phyloP scores from a whole-genome alignment of 2,329 filamentous ascomycete genomes.

The Madurella mycetomatis region DNA sequence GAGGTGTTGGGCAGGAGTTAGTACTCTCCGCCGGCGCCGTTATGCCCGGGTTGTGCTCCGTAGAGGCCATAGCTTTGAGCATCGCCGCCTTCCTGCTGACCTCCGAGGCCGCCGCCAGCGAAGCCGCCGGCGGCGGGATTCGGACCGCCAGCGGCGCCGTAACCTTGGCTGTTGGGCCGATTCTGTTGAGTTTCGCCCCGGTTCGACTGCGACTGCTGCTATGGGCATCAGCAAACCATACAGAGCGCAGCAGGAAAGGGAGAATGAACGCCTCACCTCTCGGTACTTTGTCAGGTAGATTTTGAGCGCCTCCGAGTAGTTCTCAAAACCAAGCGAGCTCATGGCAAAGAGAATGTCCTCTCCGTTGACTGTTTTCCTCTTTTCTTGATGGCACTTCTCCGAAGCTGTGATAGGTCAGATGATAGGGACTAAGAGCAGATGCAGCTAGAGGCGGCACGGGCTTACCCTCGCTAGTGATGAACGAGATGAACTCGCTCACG shows the following conservation, averaged over 20 bases:
- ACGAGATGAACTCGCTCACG: slow-evolving; percentile 99
- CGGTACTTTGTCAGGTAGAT: slow-evolving; percentile 97
- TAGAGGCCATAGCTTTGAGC: slow-evolving; percentile 47
- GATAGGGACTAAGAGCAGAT: slow-evolving; percentile 9
- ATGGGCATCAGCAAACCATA: slow-evolving; percentile 31
- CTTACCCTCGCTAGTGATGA: slow-evolving; percentile 98
- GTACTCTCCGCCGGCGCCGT: slow-evolving; percentile 50
- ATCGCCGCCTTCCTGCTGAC: slow-evolving; percentile 38
- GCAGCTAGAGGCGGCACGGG: slow-evolving; percentile 19
- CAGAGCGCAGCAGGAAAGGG: background rate
- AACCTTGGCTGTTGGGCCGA: slow-evolving; percentile 51
- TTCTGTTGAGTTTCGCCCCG: slow-evolving; percentile 53
- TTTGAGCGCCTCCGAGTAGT: slow-evolving; percentile 96
- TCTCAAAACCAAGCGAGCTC: slow-evolving; percentile 98
- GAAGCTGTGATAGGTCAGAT: slow-evolving; percentile 61
- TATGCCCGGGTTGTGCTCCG: slow-evolving; percentile 51
- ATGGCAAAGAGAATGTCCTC: slow-evolving; percentile 98
- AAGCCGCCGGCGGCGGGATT: slow-evolving; percentile 41
- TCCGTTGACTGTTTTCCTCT: slow-evolving; percentile 97
- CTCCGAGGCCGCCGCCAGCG: slow-evolving; percentile 41
- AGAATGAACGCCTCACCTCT: slow-evolving; percentile 60
- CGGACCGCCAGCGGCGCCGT: slow-evolving; percentile 40
- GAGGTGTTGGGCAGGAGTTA: slow-evolving; percentile 30
- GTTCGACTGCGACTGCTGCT: slow-evolving; percentile 72
- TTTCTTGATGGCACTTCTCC: slow-evolving; percentile 98